A percentile compares a stretch with the other conserved stretches of the same genome.
Evolutionary conservation across 2,329 filamentous ascomycete species (phyloP).

Genomic region (Aspergillus eucalypticola): DNA sequence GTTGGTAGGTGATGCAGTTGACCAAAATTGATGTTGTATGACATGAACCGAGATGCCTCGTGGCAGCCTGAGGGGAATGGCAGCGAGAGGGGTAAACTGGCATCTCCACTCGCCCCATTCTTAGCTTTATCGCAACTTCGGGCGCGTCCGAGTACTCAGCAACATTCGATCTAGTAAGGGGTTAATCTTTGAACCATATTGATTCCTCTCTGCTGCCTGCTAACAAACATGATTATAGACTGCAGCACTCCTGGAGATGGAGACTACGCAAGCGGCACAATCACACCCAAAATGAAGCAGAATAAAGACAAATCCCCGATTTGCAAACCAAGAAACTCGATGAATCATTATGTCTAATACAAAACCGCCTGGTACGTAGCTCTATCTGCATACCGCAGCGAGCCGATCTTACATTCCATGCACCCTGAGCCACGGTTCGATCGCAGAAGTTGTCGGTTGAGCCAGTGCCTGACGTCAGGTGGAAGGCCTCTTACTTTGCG

Average conservation of each 20-base stretch:
- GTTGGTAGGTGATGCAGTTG: not conserved
- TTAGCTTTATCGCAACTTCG: not conserved
- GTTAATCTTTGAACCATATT: too few relatives aligned
- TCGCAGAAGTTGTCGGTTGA: not conserved
- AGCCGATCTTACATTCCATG: not conserved
- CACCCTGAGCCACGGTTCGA: not conserved
- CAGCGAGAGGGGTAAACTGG: not conserved
- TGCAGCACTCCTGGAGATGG: too few relatives aligned
- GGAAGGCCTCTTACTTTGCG: not conserved
- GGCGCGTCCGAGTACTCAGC: not conserved
- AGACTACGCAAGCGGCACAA: too few relatives aligned
- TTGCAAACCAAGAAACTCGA: too few relatives aligned
- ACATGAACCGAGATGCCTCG: not conserved
- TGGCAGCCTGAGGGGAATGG: not conserved
- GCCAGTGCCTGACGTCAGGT: not conserved
- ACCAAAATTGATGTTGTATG: not conserved
- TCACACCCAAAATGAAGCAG: too few relatives aligned
- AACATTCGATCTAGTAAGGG: not conserved
- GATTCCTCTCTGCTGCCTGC: too few relatives aligned
- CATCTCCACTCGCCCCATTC: not conserved
- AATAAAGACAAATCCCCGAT: too few relatives aligned
- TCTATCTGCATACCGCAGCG: too few relatives aligned
- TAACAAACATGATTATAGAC: too few relatives aligned
- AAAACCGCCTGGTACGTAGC: too few relatives aligned
- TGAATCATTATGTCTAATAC: too few relatives aligned